Evolutionary conservation across 2,329 filamentous ascomycete genomes (phyloP).

Genomic region (Falciphora oryzae): DNA sequence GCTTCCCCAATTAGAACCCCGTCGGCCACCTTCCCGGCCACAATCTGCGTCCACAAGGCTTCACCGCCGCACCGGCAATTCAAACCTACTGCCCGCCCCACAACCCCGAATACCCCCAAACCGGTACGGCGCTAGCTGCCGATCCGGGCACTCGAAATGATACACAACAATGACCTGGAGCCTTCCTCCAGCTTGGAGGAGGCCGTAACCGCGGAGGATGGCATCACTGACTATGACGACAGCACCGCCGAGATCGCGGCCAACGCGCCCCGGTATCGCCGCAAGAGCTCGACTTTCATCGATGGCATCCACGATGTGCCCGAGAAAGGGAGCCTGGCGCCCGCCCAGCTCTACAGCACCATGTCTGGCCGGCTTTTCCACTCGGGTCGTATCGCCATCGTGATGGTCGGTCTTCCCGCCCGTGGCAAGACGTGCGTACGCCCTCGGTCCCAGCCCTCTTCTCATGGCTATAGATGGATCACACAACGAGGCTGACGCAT

Average conservation of each 20-base stretch:
- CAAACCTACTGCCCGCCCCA: neutral
- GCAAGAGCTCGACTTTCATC: conserved; percentile 92
- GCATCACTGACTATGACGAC: conserved; percentile 25
- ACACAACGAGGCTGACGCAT: conserved; percentile 14
- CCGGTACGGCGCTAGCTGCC: neutral
- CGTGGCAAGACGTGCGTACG: conserved; percentile 80
- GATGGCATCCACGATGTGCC: conserved; percentile 94
- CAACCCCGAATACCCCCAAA: neutral
- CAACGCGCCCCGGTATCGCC: conserved; percentile 81
- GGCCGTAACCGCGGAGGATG: no score
- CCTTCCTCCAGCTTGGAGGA: neutral
- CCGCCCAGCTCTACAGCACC: conserved; percentile 95
- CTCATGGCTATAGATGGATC: conserved; percentile 4
- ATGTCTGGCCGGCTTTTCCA: conserved; percentile 97
- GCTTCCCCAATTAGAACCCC: neutral
- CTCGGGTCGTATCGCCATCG: conserved; percentile 93
- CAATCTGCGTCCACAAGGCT: neutral
- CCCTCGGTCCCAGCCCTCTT: neutral
- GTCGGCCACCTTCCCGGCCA: neutral
- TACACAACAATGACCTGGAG: neutral
- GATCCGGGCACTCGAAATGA: neutral
- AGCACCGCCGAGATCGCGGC: conserved; percentile 90
- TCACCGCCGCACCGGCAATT: neutral
- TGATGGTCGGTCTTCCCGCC: conserved; percentile 90
- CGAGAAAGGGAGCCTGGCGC: conserved; percentile 68